Evolutionary conservation across 2,329 filamentous ascomycete genomes (phyloP), one percentile per base, ranked within the genome.

Genomic region (Harringtonia lauricola): DNA sequence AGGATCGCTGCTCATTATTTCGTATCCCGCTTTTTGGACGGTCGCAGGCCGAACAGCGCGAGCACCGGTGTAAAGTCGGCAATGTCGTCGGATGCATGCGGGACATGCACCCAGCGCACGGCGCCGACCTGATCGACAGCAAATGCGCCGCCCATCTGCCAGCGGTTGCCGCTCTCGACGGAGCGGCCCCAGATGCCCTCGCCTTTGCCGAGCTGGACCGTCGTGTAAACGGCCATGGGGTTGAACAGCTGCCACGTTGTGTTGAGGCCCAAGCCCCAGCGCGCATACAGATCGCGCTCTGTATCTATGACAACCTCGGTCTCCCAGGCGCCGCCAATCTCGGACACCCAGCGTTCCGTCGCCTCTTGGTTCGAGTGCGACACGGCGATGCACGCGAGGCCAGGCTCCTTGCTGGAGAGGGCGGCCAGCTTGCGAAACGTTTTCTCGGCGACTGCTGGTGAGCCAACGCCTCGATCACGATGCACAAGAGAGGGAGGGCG

Each of bases 81-180:
- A 17, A 79, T 50, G 47, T 79, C 71, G 54, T 73, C 70, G 24
- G 75, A 70, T 21, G 66, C 63, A 42, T 52, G 52, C 13, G 67
- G 66, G 47, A 70, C 59, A 44, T 65, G 61, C 5, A 61, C 64
- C 74, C 75, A 81, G 43, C 61, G 64, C 4, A 82, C 67, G 13
- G 62, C 53, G 3, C 76, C 76, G 24, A 65, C 57, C 7, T 54
- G 54, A 55, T 79, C 75, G 24, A 81, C 61, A 2, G 73, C 79
- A 61, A 79, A 86, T 24, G 72, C 74, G 24, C 81, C 82, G 37
- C 72, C 67, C 22, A 64, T 81, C 68, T 86, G 81, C 81, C 82
- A 86, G 42, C 79, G 62, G 50, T 63, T 76, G 33, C 81, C 81
- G 55, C 74, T 81, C 59, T 82, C 76, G 3, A 76, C 79, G 3